phyloP scores from a whole-genome alignment of 139 green algal genomes.

The Edaphochlamys debaryana region DNA sequence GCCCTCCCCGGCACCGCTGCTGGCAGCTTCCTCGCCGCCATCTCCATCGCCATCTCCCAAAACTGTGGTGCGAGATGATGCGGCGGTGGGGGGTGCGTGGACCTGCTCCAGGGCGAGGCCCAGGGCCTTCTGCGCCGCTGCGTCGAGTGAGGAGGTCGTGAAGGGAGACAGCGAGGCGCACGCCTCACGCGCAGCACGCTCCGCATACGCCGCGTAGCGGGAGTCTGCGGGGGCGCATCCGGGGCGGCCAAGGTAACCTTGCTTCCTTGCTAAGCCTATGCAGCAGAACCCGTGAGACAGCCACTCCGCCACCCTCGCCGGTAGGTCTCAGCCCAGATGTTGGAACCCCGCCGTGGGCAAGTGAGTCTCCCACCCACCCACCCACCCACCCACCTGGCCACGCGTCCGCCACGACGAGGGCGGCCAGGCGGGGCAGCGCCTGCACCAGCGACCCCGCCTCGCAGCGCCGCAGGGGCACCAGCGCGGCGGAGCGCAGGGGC shows the following conservation, averaged over 20 bases:
- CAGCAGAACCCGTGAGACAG: no score
- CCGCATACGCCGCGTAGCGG: slow-evolving; percentile 6
- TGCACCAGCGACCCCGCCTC: neutral
- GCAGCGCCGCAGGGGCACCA: neutral
- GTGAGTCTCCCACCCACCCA: no score
- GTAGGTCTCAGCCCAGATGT: no score
- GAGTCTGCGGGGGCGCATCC: slow-evolving; percentile 4
- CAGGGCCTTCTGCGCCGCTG: slow-evolving; percentile 9
- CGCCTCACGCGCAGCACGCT: slow-evolving; percentile 6
- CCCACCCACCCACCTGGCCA: slow-evolving; percentile 2
- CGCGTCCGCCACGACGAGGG: neutral
- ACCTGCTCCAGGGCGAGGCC: neutral
- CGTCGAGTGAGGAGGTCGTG: slow-evolving; percentile 3
- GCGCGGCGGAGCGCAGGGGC: neutral
- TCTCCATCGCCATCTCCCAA: no score
- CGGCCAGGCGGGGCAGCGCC: neutral
- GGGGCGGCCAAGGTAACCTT: no score
- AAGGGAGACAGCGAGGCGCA: slow-evolving; percentile 21
- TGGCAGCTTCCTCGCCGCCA: no score
- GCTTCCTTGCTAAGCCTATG: no score
- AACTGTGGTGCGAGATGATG: no score
- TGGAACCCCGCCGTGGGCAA: no score
- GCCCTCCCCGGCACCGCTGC: no score
- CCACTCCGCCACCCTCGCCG: no score
- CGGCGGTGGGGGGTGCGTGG: no score